phyloP scores from a whole-genome alignment of 148 eudicot genomes.

The Arctostaphylos glauca region DNA sequence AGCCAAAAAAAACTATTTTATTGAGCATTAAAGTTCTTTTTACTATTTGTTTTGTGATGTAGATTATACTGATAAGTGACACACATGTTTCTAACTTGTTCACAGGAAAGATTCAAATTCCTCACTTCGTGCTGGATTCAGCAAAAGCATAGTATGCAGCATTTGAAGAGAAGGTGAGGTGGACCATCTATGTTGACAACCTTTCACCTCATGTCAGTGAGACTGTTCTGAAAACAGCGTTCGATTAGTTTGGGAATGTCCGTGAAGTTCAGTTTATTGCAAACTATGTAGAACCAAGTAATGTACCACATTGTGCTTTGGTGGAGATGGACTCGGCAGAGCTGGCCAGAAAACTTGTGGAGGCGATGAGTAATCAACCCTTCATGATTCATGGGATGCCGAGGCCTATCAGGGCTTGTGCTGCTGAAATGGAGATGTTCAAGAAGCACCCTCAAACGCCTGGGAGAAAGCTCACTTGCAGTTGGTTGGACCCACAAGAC shows the following conservation, averaged over 20 bases:
- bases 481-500: constrained; percentile 64
- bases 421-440: constrained; percentile 63
- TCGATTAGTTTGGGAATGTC: constrained; percentile 67
- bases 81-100: not conserved
- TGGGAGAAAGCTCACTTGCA: constrained; percentile 36
- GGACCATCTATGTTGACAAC: constrained; percentile 73
- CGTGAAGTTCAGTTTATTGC: constrained; percentile 42
- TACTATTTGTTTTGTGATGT: not conserved
- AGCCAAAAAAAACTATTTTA: not conserved
- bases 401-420: constrained; percentile 66
- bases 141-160: constrained; percentile 52
- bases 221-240: constrained; percentile 51
- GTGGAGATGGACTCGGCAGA: constrained; percentile 57
- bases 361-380: constrained; percentile 33
- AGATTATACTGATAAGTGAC: not conserved
- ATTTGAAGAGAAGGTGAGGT: constrained; percentile 60
- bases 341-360: constrained; percentile 41
- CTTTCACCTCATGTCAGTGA: constrained; percentile 62
- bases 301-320: constrained; percentile 43
- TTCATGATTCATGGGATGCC: constrained; percentile 93
- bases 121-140: constrained; percentile 36
- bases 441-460: constrained; percentile 73
- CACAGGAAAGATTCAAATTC: constrained; percentile 5
- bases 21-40: not conserved
- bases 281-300: constrained; percentile 38